Percentiles rank a stretch among this genome's conserved stretches.
These are phyloP conservation scores for Cordyceps fumosorosea DNA, from an alignment of 2,329 filamentous ascomycete genomes.

Conservation along the genomic window DNA sequence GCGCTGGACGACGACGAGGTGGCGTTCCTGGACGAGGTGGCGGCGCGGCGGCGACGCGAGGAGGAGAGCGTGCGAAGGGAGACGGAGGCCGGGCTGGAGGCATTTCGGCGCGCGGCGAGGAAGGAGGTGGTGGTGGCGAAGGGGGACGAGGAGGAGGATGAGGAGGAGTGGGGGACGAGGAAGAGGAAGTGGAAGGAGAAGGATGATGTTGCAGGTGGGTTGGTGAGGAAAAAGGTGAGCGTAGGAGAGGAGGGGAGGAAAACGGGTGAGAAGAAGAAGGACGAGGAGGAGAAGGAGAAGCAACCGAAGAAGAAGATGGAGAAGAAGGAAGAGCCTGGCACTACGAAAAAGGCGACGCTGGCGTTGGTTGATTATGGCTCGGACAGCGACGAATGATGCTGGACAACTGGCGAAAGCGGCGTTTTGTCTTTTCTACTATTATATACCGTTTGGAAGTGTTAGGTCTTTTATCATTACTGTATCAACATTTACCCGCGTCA, in stretches of 20 bases:
- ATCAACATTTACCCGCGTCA: background rate
- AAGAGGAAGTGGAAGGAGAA: constrained; percentile 21
- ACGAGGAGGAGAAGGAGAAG: constrained; percentile 13
- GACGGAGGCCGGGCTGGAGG: constrained; percentile 48
- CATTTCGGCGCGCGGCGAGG: constrained; percentile 48
- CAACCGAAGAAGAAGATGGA: constrained; percentile 20
- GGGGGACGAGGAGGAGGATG: background rate
- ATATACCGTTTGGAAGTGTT: background rate
- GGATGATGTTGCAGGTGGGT: constrained; percentile 18
- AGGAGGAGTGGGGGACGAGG: constrained; percentile 21
- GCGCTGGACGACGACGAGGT: constrained; percentile 73
- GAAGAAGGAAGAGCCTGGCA: background rate
- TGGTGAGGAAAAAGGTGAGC: constrained; percentile 15
- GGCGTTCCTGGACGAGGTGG: constrained; percentile 62
- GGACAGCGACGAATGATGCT: constrained; percentile 37
- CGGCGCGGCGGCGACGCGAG: constrained; percentile 41
- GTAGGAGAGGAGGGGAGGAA: constrained; percentile 11
- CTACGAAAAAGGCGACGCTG: constrained; percentile 16
- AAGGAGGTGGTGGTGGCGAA: constrained; percentile 16
- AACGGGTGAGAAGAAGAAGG: constrained; percentile 19
- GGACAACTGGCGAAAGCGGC: constrained; percentile 8
- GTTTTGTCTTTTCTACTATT: background rate
- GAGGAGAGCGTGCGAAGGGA: constrained; percentile 49
- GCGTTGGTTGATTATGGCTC: constrained; percentile 52
- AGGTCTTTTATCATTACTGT: background rate